Percentiles rank a stretch among this genome's conserved stretches.
Conservation (phyloP, 2,329 filamentous ascomycete species). For the Aspergillus thermomutatus region DNA sequence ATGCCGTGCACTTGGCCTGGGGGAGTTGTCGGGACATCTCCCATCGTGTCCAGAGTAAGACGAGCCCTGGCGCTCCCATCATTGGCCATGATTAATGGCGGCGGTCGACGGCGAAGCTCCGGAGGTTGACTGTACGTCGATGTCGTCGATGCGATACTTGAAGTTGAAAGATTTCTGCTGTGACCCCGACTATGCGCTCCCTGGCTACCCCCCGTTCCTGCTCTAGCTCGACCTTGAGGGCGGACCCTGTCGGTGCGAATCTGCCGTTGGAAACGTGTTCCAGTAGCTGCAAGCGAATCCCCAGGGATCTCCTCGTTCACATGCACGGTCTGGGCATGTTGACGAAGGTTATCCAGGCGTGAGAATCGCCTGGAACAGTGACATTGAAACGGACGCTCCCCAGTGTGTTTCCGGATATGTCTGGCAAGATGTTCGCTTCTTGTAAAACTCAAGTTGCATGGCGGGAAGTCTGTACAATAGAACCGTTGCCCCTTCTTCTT, state of each 20-base stretch:
- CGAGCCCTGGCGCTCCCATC: conserved; percentile 62
- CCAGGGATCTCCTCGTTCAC: conserved; percentile 95
- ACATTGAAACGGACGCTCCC: conserved; percentile 93
- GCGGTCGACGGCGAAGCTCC: conserved; percentile 69
- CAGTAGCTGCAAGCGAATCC: conserved; percentile 88
- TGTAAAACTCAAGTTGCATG: conserved; percentile 91
- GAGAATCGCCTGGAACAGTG: conserved; percentile 94
- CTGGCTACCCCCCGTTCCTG: conserved; percentile 72
- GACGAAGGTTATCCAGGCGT: conserved; percentile 86
- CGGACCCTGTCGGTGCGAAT: conserved; percentile 83
- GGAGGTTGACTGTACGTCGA: conserved; percentile 63
- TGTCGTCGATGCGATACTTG: conserved; percentile 74
- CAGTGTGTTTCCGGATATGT: conserved; percentile 97
- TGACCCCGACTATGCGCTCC: conserved; percentile 72
- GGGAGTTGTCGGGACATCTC: conserved; percentile 61
- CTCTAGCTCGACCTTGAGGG: conserved; percentile 69
- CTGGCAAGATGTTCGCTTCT: conserved; percentile 91
- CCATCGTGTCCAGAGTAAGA: conserved; percentile 62
- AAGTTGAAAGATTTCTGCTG: conserved; percentile 79
- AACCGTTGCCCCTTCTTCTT: conserved; percentile 98
- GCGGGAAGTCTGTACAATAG: conserved; percentile 92
- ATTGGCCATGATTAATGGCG: conserved; percentile 76
- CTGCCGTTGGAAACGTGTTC: conserved; percentile 87
- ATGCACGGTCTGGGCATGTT: conserved; percentile 96
- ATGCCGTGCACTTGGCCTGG: conserved; percentile 64